Percentiles rank a stretch among this genome's conserved stretches.
Evolutionary conservation across 148 eudicot species (phyloP).

Genomic region (Oxyria digyna): DNA sequence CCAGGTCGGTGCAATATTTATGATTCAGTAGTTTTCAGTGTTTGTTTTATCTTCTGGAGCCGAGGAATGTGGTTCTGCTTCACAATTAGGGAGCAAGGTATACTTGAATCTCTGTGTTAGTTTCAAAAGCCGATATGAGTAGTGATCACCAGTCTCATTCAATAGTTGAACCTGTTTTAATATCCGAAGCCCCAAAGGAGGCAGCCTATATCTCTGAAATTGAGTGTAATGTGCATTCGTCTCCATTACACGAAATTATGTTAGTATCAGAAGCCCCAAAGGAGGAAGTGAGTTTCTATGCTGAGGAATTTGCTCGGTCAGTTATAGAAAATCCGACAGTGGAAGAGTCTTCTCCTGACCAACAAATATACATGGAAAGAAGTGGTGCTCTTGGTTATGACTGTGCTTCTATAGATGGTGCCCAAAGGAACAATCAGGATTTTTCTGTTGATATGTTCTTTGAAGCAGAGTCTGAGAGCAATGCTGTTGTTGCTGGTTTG

Average conservation of each 20-base stretch:
- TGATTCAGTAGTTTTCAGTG: neutral
- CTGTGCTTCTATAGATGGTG: neutral
- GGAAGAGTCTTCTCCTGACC: neutral
- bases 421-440: neutral
- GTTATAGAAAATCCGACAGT: neutral
- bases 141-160: neutral
- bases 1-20: neutral
- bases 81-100: neutral
- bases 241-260: neutral
- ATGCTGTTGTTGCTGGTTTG: neutral
- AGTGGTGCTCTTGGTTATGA: neutral
- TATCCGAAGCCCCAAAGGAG: slow-evolving; percentile 3
- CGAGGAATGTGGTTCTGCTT: neutral
- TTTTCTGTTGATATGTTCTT: neutral
- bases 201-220: neutral
- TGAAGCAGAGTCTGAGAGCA: neutral
- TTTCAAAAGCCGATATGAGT: neutral
- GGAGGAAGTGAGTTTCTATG: neutral
- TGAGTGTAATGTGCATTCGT: neutral
- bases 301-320: neutral
- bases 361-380: neutral
- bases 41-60: neutral
- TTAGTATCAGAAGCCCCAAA: neutral
- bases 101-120: neutral
- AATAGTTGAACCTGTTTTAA: neutral